Percentiles rank a stretch among this genome's conserved stretches.
phyloP scores from a whole-genome alignment of 2,329 filamentous ascomycete genomes.

The Drechslerella coelobrocha region DNA sequence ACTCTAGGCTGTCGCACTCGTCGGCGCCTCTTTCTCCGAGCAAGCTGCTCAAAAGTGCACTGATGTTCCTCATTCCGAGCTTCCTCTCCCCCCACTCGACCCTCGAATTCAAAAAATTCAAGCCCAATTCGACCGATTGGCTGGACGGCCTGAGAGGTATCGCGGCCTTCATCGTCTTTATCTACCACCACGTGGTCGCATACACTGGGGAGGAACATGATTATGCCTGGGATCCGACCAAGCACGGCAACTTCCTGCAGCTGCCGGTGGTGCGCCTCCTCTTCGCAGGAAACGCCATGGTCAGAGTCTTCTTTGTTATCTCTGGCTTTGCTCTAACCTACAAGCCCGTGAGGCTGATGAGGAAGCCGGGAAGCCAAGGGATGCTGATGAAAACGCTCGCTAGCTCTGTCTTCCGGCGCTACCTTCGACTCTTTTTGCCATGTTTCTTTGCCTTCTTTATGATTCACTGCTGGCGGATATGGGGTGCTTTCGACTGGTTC shows the following conservation, averaged over 20 bases:
- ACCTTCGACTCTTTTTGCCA: conserved; percentile 62
- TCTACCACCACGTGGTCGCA: conserved; percentile 50
- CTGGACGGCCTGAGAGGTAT: conserved; percentile 38
- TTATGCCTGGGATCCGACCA: conserved; percentile 55
- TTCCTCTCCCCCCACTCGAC: conserved; percentile 42
- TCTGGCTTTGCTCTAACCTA: conserved; percentile 51
- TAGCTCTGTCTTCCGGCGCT: conserved; percentile 62
- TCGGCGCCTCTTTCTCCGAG: neutral
- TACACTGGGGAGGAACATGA: conserved; percentile 52
- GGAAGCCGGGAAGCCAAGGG: conserved; percentile 14
- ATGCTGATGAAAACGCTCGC: conserved; percentile 57
- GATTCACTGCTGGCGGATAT: conserved; percentile 52
- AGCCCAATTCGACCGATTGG: conserved; percentile 41
- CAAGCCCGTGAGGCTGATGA: conserved; percentile 35
- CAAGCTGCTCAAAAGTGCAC: conserved; percentile 11
- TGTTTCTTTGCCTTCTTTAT: conserved; percentile 60
- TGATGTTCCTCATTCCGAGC: conserved; percentile 30
- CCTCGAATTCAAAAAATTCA: conserved; percentile 51
- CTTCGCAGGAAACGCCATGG: conserved; percentile 52
- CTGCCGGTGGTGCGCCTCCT: conserved; percentile 41
- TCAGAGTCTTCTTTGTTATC: conserved; percentile 53
- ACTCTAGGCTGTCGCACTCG: neutral
- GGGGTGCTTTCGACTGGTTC: conserved; percentile 43
- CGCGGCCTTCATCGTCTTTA: conserved; percentile 51
- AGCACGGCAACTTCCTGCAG: conserved; percentile 51